Evolutionary conservation across 2,329 filamentous ascomycete genomes (phyloP), one percentile per base, ranked within the genome.

Genomic region (Arthrobotrys sinensis): DNA sequence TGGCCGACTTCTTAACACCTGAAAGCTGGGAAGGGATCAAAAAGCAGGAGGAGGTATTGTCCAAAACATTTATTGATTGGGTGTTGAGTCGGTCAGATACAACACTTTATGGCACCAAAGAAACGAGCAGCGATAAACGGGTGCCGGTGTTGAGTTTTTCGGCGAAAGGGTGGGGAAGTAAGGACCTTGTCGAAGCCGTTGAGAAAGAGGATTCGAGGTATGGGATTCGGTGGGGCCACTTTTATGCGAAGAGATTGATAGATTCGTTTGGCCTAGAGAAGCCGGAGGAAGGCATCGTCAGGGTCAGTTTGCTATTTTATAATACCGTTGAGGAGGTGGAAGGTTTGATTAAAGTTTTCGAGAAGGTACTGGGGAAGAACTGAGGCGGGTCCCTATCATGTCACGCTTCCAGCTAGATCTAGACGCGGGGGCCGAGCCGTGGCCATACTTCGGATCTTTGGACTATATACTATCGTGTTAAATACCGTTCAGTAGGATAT

Each of bases 21-120:
- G 82, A 82, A 6, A 82, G 84, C 0, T 91, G 89, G 89, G 82
- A 84, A 0, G 83, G 82, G 1, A 88, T 91, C 16, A 85, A 86
- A 0, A 82, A 84, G 52, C 90, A 93, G 66, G 91, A 93, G 82
- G 86, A 87, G 32, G 84, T 84, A 28, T 83, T 93, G 1, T 90
- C 92, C 80, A 83, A 83, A 4, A 85, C 87, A 0, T 83, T 93
- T 2, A 86, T 93, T 0, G 84, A 86, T 0, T 92, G 91, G 79
- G 84, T 93, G 5, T 85, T 84, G 19, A 83, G 84, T 0, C 85
- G 88, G 5, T 80, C 85, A 0, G 87, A 89, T 52, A 83, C 90
- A 10, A 89, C 86, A 3, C 86, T 93, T 8, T 88, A 87, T 73
- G 76, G 76, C 40, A 75, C 76, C 1, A 75, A 64, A 14, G 55